Evolutionary conservation across 495 filamentous ascomycete genomes (phyloP), one percentile per base, ranked within the genome.

Genomic region (Parachaetomium inaequale): DNA sequence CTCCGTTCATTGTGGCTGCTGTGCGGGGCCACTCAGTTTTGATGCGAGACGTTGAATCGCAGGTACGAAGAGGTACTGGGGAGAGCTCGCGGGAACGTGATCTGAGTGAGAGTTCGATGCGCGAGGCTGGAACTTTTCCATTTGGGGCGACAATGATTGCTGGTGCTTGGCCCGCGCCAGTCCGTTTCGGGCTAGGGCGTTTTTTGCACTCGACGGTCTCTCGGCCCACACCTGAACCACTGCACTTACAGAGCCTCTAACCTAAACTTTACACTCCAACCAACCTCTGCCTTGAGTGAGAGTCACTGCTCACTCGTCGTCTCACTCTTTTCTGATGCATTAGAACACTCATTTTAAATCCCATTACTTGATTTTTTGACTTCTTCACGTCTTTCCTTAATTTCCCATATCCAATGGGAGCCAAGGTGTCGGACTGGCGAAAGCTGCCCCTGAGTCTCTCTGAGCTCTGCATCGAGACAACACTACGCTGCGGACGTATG

Each of bases 401-500:
- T 8, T 19, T 5, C 8, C 42, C 10, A 46, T n/a, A 19, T 46
- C 14, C 15, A 34, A 36, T 59, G 40, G 38, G 26, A 19, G 60
- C 68, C 47, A 69, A 71, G 38, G 68, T 82, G 32, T 77, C 83
- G 23, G 87, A 90, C 65, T 96, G 92, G 91, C 83, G 82, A 49
- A 92, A 89, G 76, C 80, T 96, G 58, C 89, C 92, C 40, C 76
- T 96, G 47, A 89, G 82, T 63, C 76, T 95, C 28, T 80, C 84
- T 29, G 93, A 97, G 71, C 83, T 97, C 31, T 96, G 90, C 64
- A 88, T 97, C 59, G 89, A 95, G 68, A 97, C 93, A 0, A 95
- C 91, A 0, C 78, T 97, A 17, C 86, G 91, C 54, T 96, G 92
- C 71, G 93, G 93, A 21, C 93, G 64, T 66, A 59, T 11, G 63